A percentile compares a stretch with the other conserved stretches of the same genome.
Conservation (phyloP, 805 yeast species). For the Metschnikowia borealis region DNA sequence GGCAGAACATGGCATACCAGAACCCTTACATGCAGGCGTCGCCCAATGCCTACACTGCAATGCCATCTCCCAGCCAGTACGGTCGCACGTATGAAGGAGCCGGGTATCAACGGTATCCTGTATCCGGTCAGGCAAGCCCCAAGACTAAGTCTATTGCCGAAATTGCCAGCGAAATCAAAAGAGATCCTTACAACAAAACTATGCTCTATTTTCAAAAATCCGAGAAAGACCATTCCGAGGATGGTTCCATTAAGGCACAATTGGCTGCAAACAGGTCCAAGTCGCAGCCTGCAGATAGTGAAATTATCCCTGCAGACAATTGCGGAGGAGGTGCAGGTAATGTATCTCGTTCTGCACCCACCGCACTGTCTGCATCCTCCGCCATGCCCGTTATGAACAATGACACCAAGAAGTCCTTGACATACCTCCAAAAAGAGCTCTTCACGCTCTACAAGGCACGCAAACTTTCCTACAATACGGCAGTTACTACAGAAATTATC, state of each 20-base stretch:
- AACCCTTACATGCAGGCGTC: neutral
- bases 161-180: constrained; percentile 36
- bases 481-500: constrained; percentile 75
- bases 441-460: constrained; percentile 75
- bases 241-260: constrained; percentile 39
- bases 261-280: constrained; percentile 44
- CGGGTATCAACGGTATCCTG: neutral
- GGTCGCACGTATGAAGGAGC: neutral
- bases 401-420: constrained; percentile 70
- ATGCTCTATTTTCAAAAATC: constrained; percentile 31
- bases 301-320: constrained; percentile 5
- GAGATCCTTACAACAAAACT: constrained; percentile 26
- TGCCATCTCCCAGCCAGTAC: neutral
- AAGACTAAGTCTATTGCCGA: constrained; percentile 40
- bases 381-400: constrained; percentile 38
- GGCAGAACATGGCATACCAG: constrained; percentile 29
- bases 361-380: neutral
- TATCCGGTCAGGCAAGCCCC: neutral
- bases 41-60: constrained; percentile 4
- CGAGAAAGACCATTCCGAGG: neutral
- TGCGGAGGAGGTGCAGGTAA: constrained; percentile 9
- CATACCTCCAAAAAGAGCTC: constrained; percentile 81
- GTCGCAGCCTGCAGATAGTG: constrained; percentile 3
- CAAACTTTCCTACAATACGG: constrained; percentile 66
- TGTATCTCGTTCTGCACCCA: constrained; percentile 5